Evolutionary conservation across 345 rosid genomes (phyloP).

Genomic region (Linum trigynum): DNA sequence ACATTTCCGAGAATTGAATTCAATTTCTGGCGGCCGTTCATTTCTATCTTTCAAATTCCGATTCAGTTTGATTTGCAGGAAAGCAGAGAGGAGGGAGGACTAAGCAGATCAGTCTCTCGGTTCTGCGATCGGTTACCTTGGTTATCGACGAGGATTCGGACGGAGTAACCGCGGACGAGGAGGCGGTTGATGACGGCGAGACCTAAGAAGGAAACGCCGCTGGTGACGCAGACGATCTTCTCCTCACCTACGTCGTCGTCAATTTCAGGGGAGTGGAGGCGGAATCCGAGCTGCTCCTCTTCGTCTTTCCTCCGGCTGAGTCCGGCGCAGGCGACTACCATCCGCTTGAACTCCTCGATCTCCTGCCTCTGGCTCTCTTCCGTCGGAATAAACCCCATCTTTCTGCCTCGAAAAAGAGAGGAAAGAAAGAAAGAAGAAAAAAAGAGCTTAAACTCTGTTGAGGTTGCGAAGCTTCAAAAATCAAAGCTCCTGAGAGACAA

Average conservation of each 20-base stretch:
- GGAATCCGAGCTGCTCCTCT: constrained; percentile 16
- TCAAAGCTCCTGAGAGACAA: no score
- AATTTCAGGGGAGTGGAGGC: neutral
- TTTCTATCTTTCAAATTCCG: neutral
- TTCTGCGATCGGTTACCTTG: constrained; percentile 24
- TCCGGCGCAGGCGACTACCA: constrained; percentile 33
- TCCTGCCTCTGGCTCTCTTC: constrained; percentile 39
- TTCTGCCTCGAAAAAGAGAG: neutral
- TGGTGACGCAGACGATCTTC: constrained; percentile 60
- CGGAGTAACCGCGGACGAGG: constrained; percentile 55
- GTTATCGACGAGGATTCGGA: constrained; percentile 51
- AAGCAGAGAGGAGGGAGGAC: no score
- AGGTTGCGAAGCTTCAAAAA: no score
- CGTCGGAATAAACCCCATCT: constrained; percentile 38
- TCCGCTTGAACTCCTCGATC: constrained; percentile 42
- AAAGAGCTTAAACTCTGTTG: no score
- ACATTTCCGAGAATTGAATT: neutral
- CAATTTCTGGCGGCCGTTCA: no score
- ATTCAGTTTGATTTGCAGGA: neutral
- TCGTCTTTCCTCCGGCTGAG: constrained; percentile 30
- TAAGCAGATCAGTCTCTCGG: no score
- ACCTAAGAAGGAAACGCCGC: constrained; percentile 67
- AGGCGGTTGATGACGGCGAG: constrained; percentile 56
- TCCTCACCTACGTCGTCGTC: constrained; percentile 7
- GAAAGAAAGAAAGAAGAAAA: no score